These are phyloP conservation scores for Cercophora scortea DNA, from an alignment of 495 filamentous ascomycete species.

Conservation along the genomic window DNA sequence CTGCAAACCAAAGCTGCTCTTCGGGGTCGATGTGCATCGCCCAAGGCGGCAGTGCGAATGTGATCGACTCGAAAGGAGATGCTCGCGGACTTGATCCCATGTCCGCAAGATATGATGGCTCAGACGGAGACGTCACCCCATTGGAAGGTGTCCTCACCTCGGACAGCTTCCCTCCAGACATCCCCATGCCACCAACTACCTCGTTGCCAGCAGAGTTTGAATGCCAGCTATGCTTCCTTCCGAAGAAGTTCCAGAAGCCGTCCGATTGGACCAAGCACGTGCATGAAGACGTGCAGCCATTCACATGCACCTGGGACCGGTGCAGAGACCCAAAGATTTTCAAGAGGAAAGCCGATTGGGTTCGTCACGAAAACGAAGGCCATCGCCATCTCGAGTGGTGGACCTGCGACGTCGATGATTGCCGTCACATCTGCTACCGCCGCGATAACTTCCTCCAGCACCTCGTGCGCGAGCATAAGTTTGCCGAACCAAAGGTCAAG, in stretches of 20 bases:
- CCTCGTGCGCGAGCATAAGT: conserved; percentile 88
- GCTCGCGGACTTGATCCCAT: conserved; percentile 29
- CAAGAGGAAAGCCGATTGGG: conserved; percentile 97
- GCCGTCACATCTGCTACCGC: conserved; percentile 76
- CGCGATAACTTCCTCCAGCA: conserved; percentile 97
- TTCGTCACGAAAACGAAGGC: conserved; percentile 88
- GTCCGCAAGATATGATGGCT: conserved; percentile 42
- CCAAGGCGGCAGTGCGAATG: conserved; percentile 48
- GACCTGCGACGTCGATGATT: conserved; percentile 76
- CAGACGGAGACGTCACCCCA: conserved; percentile 55
- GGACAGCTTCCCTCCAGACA: conserved; percentile 65
- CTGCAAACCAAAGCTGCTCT: conserved; percentile 47
- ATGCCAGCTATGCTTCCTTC: conserved; percentile 82
- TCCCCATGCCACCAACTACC: conserved; percentile 73
- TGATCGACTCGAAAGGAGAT: conserved; percentile 34
- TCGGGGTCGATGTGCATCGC: conserved; percentile 55
- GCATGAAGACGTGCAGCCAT: conserved; percentile 91
- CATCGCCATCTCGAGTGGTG: conserved; percentile 93
- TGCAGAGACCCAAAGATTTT: conserved; percentile 90
- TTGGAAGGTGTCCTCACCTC: conserved; percentile 60
- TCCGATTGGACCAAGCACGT: conserved; percentile 99
- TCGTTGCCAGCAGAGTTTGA: conserved; percentile 85
- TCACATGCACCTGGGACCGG: conserved; percentile 83
- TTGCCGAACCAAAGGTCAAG: conserved; percentile 66
- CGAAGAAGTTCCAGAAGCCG: conserved; percentile 87